Evolutionary conservation across 2,329 filamentous ascomycete species (phyloP).

Genomic region (Pseudogymnoascus sp.): DNA sequence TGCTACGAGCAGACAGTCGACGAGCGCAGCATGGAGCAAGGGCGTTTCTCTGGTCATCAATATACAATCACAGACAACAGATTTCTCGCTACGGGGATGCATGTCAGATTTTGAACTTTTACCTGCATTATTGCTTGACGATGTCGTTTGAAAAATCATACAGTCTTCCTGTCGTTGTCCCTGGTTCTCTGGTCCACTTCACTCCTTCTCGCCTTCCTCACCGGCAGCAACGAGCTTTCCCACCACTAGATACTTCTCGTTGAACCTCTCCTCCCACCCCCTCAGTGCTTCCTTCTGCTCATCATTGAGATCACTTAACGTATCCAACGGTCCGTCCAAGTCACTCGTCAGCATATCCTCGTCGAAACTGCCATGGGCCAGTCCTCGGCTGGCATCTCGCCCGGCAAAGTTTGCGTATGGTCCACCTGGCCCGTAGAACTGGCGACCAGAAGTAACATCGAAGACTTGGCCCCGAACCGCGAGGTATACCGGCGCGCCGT

Average conservation of each 20-base stretch:
- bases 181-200: conserved; percentile 6
- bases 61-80: conserved; percentile 52
- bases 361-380: conserved; percentile 90
- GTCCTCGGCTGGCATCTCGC: conserved; percentile 76
- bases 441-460: conserved; percentile 76
- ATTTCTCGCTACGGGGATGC: not conserved
- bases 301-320: conserved; percentile 57
- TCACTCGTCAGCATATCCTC: conserved; percentile 91
- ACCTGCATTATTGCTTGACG: not conserved
- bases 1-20: conserved; percentile 5
- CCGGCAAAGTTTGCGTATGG: conserved; percentile 96
- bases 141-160: not conserved
- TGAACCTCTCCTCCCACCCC: conserved; percentile 90
- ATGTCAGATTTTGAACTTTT: conserved; percentile 5
- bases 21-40: conserved; percentile 35
- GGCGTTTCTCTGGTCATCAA: conserved; percentile 2
- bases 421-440: conserved; percentile 94
- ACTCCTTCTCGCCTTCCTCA: conserved; percentile 39
- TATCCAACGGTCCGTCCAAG: conserved; percentile 73
- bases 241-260: conserved; percentile 91
- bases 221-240: conserved; percentile 69
- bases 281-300: conserved; percentile 76
- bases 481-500: conserved; percentile 70
- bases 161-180: not conserved
- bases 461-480: conserved; percentile 89